These are phyloP conservation scores for Gastrolobium villosum DNA, from an alignment of 306 rosid genomes.

Conservation along the genomic window DNA sequence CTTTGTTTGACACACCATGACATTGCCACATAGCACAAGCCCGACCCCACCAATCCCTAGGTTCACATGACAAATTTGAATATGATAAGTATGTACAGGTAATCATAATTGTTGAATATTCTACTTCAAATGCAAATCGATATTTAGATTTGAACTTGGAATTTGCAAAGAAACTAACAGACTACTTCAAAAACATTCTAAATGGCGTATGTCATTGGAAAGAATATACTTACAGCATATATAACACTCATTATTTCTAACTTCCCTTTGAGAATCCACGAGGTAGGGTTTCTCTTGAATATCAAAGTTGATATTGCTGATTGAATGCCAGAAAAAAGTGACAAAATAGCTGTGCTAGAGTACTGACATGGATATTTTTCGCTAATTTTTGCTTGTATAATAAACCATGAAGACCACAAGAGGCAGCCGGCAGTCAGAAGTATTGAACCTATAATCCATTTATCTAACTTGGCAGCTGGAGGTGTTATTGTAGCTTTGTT, in stretches of 20 bases:
- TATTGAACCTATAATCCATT: conserved; percentile 73
- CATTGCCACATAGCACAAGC: conserved; percentile 92
- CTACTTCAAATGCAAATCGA: not conserved
- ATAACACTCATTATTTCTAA: conserved; percentile 65
- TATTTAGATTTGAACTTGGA: conserved; percentile 9
- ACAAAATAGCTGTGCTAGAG: conserved; percentile 84
- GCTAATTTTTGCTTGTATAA: conserved; percentile 78
- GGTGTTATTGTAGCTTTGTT: conserved; percentile 22
- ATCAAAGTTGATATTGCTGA: conserved; percentile 66
- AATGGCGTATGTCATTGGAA: conserved; percentile 14
- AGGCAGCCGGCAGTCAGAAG: conserved; percentile 65
- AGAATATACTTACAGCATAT: conserved; percentile 72
- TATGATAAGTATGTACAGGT: conserved; percentile 20
- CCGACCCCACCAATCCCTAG: conserved; percentile 94
- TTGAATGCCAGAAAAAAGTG: conserved; percentile 76
- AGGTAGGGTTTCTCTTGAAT: conserved; percentile 55
- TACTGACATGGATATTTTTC: conserved; percentile 75
- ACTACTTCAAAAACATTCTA: not conserved
- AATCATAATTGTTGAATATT: not conserved
- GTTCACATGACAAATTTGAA: conserved; percentile 33
- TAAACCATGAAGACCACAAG: conserved; percentile 94
- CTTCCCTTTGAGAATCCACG: conserved; percentile 74
- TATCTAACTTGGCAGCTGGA: conserved; percentile 47
- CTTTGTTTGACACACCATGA: conserved; percentile 90
- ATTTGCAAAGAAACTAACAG: conserved; percentile 26